phyloP scores from a whole-genome alignment of 1,284 basidiomycete genomes.

The Earliella scabrosa region DNA sequence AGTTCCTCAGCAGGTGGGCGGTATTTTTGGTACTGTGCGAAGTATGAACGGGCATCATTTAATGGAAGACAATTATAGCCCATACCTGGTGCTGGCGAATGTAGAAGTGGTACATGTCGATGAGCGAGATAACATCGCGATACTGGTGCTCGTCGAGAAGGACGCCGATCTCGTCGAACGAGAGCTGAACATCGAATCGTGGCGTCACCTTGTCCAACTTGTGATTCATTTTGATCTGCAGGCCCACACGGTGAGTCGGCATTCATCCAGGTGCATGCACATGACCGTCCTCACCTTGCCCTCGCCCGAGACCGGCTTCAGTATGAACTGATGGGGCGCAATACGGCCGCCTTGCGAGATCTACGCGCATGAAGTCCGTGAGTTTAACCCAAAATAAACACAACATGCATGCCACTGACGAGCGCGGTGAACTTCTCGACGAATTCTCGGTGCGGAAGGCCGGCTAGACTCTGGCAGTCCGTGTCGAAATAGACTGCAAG shows the following conservation, averaged over 20 bases:
- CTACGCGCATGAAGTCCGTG: slow-evolving; percentile 42
- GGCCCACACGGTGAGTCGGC: neutral
- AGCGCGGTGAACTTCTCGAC: slow-evolving; percentile 81
- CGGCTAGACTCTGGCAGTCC: slow-evolving; percentile 84
- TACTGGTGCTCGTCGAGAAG: slow-evolving; percentile 96
- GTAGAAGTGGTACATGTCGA: slow-evolving; percentile 98
- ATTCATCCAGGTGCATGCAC: neutral
- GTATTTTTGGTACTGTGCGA: slow-evolving; percentile 78
- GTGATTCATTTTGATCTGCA: slow-evolving; percentile 84
- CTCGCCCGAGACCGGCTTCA: slow-evolving; percentile 96
- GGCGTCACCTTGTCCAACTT: slow-evolving; percentile 75
- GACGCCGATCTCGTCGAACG: slow-evolving; percentile 96
- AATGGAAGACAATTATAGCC: neutral
- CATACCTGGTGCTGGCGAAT: slow-evolving; percentile 85
- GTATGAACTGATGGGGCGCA: slow-evolving; percentile 88
- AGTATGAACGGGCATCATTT: slow-evolving; percentile 3
- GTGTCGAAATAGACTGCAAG: slow-evolving; percentile 97
- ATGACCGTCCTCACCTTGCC: slow-evolving; percentile 65
- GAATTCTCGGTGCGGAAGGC: slow-evolving; percentile 69
- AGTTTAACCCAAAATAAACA: neutral
- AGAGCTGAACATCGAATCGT: slow-evolving; percentile 87
- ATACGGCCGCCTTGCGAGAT: slow-evolving; percentile 64
- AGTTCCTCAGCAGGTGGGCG: slow-evolving; percentile 71
- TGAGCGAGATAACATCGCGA: slow-evolving; percentile 89
- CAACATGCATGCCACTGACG: slow-evolving; percentile 48